Evolutionary conservation across 1,284 basidiomycete genomes (phyloP), one percentile per base, ranked within the genome.

Genomic region (Laetiporus sulphureus): DNA sequence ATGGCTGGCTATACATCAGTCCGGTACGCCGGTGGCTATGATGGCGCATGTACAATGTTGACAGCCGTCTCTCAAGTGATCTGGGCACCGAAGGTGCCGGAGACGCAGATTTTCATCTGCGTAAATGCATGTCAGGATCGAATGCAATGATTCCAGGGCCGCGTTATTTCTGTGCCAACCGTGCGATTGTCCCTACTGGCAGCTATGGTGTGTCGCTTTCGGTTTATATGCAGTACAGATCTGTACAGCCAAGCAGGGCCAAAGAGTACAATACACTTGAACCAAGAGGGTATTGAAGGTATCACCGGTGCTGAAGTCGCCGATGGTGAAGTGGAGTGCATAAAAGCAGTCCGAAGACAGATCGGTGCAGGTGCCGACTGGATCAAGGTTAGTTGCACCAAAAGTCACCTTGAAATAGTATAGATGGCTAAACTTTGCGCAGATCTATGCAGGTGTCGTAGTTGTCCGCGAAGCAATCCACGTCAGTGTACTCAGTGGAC

Each of bases 331-430:
- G 72, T 72, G 25, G 75, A 67, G 27, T 79, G 80, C 52, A 56
- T 72, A 32, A 69, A 67, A 42, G 78, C 71, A 10, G 77, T 82
- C 2, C 65, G 80, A 32, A 68, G 68, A 45, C 80, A 82, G 51
- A 70, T 83, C 43, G 79, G 79, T 18, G 73, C 78, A n/a, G 79
- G 80, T 4, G 77, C 78, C 4, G 80, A 83, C 59, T 78, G 75
- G 72, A 73, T 79, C 49, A 77, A 79, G 73, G 76, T 74, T 40
- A 44, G 62, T 49, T 19, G 12, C n/a, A 16, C 24, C 32, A 29
- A 8, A 29, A 29, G n/a, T n/a, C n/a, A n/a, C n/a, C n/a, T n/a
- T 29, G 27, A 29, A 29, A 29, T 29, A 8, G 27, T 29, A n/a
- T 29, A 8, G 32, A 15, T 25, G 11, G 10, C 25, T 32, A n/a